These are phyloP conservation scores for Trichosporon sp. DNA, from an alignment of 1,284 basidiomycete species.

Conservation along the genomic window DNA sequence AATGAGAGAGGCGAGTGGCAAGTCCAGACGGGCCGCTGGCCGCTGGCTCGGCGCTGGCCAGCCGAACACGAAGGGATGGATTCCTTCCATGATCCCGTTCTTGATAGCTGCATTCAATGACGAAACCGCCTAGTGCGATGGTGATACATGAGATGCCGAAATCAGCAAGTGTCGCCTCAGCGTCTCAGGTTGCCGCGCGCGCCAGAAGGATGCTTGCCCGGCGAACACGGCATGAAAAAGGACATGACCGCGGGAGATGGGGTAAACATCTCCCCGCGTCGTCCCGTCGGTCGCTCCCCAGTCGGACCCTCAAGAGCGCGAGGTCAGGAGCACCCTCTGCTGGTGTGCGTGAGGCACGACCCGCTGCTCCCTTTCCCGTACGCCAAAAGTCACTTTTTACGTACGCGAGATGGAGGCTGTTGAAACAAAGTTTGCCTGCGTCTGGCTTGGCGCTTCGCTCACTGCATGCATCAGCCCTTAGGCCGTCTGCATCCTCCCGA, in stretches of 20 bases:
- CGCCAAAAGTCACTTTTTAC: constrained; percentile 12
- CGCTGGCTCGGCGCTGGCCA: not conserved
- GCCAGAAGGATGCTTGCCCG: not conserved
- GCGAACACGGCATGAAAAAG: constrained; percentile 14
- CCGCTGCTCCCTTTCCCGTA: constrained; percentile 17
- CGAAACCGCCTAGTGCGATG: constrained; percentile 11
- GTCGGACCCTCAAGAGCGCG: not conserved
- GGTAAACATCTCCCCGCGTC: constrained; percentile 16
- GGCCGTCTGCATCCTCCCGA: not conserved
- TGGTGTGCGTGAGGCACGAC: constrained; percentile 15
- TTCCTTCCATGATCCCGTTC: not conserved
- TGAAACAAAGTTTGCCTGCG: constrained; percentile 13
- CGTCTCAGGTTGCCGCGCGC: constrained; percentile 5
- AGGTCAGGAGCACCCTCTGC: not conserved
- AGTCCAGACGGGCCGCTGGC: not conserved
- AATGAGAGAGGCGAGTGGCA: not conserved
- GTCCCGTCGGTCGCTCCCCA: constrained; percentile 14
- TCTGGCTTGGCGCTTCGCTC: constrained; percentile 6
- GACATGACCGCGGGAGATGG: constrained; percentile 13
- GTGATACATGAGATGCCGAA: constrained; percentile 13
- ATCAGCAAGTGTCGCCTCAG: constrained; percentile 1
- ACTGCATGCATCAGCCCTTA: not conserved
- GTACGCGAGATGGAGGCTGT: not conserved
- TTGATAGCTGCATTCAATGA: constrained; percentile 10
- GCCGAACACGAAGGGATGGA: not conserved